Evolutionary conservation across 2,329 filamentous ascomycete species (phyloP), one percentile per base, ranked within the genome.

Genomic region (Claviceps purpurea): DNA sequence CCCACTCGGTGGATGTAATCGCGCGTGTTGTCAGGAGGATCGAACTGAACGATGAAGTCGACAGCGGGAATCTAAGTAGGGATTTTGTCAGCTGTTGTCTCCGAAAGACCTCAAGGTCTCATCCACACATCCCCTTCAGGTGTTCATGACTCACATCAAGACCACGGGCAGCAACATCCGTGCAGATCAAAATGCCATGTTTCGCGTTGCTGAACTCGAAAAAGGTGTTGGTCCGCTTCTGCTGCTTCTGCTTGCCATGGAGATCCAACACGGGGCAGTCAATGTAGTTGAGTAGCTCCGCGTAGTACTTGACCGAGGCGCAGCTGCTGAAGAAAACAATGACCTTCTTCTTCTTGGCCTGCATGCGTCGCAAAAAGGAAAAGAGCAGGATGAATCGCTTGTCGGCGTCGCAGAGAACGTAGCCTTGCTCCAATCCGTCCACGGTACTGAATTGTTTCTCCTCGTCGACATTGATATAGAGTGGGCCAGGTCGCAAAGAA

Each of bases 191-290:
- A 0, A 87, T 95, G 24, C 91, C 93, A 58, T 86, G 81, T 58
- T 82, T 83, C 18, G 90, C 75, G 56, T 78, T 78, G 67, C 74
- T 76, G 67, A 98, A 98, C 67, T 97, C 91, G 68, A 97, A 98
- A 68, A 98, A 98, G 1, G 89, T 95, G 65, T 94, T 95, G 24
- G 93, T 98, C n/a, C 93, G 87, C 69, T 95, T 95, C 70, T 96
- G 89, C 70, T 98, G 93, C 71, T 98, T 98, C 71, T 95, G 89
- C 72, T 98, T 96, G 59, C 89, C 93, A 68, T 94, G 88, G 7
- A 95, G 75, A 60, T 88, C 85, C 44, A 95, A 77, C 2, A 94
- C 87, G 5, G 87, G 89, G 42, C 96, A 78, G 68, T 97, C 93
- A 62, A 97, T 96, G 72, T 95, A 97, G 73, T 97, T 97, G 59